These are phyloP conservation scores for Scheffersomyces illinoinensis DNA, from an alignment of 1,139 yeast species.

Conservation along the genomic window DNA sequence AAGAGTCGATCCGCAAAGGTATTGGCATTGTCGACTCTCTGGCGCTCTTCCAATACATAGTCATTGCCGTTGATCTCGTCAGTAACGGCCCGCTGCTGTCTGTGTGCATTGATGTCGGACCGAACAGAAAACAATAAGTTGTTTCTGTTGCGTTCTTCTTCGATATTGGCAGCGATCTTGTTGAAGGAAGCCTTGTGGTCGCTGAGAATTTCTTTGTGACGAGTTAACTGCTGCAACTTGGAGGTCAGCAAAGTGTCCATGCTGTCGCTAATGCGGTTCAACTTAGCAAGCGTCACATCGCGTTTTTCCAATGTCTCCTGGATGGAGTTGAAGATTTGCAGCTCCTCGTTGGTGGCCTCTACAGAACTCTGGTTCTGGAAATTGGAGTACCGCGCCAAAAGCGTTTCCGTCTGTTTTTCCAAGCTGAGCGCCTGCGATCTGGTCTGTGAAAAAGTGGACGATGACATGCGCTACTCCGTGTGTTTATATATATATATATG, in stretches of 20 bases:
- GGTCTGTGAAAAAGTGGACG: constrained; percentile 39
- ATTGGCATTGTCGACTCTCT: constrained; percentile 72
- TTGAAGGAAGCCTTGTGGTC: constrained; percentile 69
- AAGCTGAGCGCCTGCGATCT: constrained; percentile 40
- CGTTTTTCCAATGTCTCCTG: constrained; percentile 35
- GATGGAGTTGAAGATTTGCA: constrained; percentile 55
- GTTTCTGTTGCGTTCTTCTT: constrained; percentile 73
- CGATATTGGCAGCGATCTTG: constrained; percentile 58
- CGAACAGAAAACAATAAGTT: constrained; percentile 76
- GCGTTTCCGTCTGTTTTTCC: constrained; percentile 44
- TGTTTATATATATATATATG: neutral
- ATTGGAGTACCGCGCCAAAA: constrained; percentile 36
- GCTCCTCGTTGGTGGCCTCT: constrained; percentile 63
- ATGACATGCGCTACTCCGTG: constrained; percentile 27
- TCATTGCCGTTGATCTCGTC: constrained; percentile 51
- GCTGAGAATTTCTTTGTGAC: constrained; percentile 74
- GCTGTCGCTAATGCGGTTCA: constrained; percentile 53
- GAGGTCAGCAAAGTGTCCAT: constrained; percentile 46
- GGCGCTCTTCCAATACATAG: constrained; percentile 76
- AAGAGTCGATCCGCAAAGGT: constrained; percentile 76
- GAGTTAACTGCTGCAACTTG: constrained; percentile 75
- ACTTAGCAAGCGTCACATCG: constrained; percentile 29
- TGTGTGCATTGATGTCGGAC: constrained; percentile 68
- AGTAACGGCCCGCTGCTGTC: constrained; percentile 35
- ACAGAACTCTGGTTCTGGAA: constrained; percentile 27